These are phyloP conservation scores for Aspergillus viridinutans DNA, from an alignment of 2,329 filamentous ascomycete species.

Conservation along the genomic window DNA sequence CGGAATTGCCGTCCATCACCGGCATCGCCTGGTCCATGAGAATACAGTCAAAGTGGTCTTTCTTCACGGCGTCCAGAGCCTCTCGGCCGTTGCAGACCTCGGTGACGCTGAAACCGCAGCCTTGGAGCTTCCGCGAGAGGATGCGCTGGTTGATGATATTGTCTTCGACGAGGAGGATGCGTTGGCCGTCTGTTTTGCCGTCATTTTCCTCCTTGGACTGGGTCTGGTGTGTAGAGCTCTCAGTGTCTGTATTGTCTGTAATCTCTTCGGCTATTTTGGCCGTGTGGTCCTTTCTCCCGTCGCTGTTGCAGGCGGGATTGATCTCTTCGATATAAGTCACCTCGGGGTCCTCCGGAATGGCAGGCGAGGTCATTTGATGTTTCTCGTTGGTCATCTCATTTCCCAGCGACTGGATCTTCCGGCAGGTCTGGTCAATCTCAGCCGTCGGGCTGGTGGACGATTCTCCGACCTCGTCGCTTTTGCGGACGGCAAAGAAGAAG, in stretches of 20 bases:
- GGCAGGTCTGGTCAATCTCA: constrained; percentile 14
- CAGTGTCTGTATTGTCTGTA: neutral
- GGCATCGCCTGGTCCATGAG: constrained; percentile 84
- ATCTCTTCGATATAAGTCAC: constrained; percentile 10
- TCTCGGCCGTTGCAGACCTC: constrained; percentile 40
- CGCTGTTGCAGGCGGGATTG: constrained; percentile 1
- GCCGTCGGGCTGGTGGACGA: neutral
- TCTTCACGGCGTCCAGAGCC: constrained; percentile 39
- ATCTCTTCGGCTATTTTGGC: constrained; percentile 3
- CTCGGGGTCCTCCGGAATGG: constrained; percentile 12
- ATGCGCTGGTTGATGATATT: constrained; percentile 43
- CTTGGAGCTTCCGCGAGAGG: constrained; percentile 33
- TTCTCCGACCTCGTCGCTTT: constrained; percentile 3
- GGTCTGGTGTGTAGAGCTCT: neutral
- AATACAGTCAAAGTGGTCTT: constrained; percentile 54
- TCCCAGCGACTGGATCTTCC: constrained; percentile 16
- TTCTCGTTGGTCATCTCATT: constrained; percentile 14
- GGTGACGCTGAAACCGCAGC: constrained; percentile 32
- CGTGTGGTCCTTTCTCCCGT: constrained; percentile 9
- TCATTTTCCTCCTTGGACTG: too few species aligned
- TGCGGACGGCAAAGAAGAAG: constrained; percentile 52
- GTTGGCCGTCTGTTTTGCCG: neutral
- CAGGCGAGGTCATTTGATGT: constrained; percentile 6
- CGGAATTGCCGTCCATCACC: constrained; percentile 75
- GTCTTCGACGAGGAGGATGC: constrained; percentile 42